Conservation (phyloP, 768 basidiomycete species). For the Chalciporus pseudorubinellus region DNA sequence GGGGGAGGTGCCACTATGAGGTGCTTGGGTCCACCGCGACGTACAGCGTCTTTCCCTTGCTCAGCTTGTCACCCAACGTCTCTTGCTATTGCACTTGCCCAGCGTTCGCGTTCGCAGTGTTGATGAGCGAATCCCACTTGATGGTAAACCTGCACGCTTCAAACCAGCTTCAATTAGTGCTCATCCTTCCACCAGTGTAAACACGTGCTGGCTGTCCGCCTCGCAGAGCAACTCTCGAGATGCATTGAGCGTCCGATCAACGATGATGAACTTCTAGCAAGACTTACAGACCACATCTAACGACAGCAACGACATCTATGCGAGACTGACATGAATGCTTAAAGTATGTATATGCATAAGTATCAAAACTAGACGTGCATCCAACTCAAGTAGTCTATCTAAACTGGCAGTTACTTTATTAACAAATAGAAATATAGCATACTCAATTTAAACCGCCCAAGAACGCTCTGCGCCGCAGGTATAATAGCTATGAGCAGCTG, state of each 20-base stretch:
- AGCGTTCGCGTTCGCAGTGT: conserved; percentile 63
- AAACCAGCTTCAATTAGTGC: background rate
- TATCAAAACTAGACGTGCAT: conserved; percentile 14
- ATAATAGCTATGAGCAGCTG: background rate
- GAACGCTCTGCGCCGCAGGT: conserved; percentile 9
- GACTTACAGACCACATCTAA: conserved; percentile 15
- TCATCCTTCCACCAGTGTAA: conserved; percentile 58
- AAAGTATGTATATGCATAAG: conserved; percentile 5
- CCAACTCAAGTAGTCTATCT: conserved; percentile 13
- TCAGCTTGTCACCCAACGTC: conserved; percentile 40
- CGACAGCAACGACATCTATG: conserved; percentile 4
- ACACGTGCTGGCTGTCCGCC: conserved; percentile 64
- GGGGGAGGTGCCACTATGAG: conserved; percentile 61
- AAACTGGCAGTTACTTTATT: conserved; percentile 8
- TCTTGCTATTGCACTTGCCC: conserved; percentile 73
- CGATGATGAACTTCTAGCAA: conserved; percentile 47
- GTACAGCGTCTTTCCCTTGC: conserved; percentile 53
- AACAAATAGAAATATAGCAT: conserved; percentile 29
- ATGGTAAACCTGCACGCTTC: conserved; percentile 46
- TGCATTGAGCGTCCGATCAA: conserved; percentile 49
- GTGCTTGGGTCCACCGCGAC: conserved; percentile 65
- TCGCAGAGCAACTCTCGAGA: conserved; percentile 54
- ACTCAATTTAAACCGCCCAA: conserved; percentile 4
- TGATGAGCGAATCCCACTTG: conserved; percentile 56
- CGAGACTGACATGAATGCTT: background rate